Evolutionary conservation across 345 rosid genomes (phyloP), one percentile per base, ranked within the genome.

Genomic region (Rhizophora mangle): DNA sequence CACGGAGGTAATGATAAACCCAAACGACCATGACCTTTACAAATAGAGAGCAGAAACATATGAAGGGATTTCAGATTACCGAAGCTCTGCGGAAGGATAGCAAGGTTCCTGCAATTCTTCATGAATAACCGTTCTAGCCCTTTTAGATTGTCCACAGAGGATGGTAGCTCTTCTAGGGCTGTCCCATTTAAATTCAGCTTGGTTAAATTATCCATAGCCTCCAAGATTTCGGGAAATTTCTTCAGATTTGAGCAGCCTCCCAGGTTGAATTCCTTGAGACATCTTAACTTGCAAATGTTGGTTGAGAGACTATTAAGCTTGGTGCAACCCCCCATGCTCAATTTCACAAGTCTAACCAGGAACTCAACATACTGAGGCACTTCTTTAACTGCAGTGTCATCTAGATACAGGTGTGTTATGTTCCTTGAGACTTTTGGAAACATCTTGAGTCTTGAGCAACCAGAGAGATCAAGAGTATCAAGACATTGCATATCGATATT

Each of bases 391-490:
- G 56, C 54, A 19, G 71, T 68, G 18, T 27, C 2, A 19, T 49
- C 62, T 27, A 57, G 46, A 29, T 58, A 6, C 15, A 68, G 46
- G 63, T 58, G 7, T n/a, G 39, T 68, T 15, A 58, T 20, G 47
- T 43, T 58, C 29, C 56, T 53, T 29, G 30, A 18, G 15, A 68
- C 3, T 13, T 68, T 56, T 27, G 71, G 71, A 57, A 68, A 58
- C 0, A 29, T 39, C 19, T 43, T 16, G 21, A 68, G 63, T 37
- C 26, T 58, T 1, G 39, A 68, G 63, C 71, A 68, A 62, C 63
- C 59, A 0, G 64, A 68, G 55, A 58, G 63, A 43, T 68, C 71
- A n/a, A 69, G 64, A 49, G 8, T 34, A 15, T 69, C 73, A 31
- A 69, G 66, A 61, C 47, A 13, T 21, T 22, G 5, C 36, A 69